Evolutionary conservation across 2,329 filamentous ascomycete species (phyloP).

Genomic region (Xylariomycetidae sp.): DNA sequence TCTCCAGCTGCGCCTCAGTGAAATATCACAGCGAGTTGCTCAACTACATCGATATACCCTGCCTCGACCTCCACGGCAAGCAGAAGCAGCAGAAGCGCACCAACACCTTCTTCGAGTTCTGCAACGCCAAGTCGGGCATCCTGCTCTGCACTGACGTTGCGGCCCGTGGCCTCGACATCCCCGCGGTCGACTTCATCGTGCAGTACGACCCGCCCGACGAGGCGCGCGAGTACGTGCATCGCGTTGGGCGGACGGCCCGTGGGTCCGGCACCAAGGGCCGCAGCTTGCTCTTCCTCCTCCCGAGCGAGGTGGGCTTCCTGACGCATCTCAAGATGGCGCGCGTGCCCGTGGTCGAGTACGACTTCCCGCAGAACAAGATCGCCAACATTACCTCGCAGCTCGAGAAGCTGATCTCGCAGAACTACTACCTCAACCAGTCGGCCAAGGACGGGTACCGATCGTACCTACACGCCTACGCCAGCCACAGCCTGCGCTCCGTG

Average conservation of each 20-base stretch:
- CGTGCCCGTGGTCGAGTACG: slow-evolving; percentile 93
- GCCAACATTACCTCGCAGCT: slow-evolving; percentile 86
- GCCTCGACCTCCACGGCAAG: slow-evolving; percentile 75
- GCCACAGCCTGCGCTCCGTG: slow-evolving; percentile 75
- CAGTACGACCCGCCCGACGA: slow-evolving; percentile 40
- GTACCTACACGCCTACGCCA: slow-evolving; percentile 93
- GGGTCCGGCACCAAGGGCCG: slow-evolving; percentile 79
- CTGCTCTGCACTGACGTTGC: slow-evolving; percentile 96
- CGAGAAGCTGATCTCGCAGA: slow-evolving; percentile 88
- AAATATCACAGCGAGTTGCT: slow-evolving; percentile 94
- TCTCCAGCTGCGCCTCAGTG: slow-evolving; percentile 86
- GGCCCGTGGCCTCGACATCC: slow-evolving; percentile 91
- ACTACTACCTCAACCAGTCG: slow-evolving; percentile 94
- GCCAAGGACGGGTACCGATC: slow-evolving; percentile 76
- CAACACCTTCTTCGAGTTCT: slow-evolving; percentile 97
- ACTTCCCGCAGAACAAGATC: slow-evolving; percentile 89
- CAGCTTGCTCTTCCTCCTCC: slow-evolving; percentile 89
- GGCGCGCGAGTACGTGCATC: slow-evolving; percentile 76
- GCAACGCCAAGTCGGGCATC: slow-evolving; percentile 73
- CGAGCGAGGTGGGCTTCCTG: slow-evolving; percentile 87
- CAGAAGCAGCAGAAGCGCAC: slow-evolving; percentile 98
- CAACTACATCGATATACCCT: slow-evolving; percentile 85
- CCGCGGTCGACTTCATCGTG: slow-evolving; percentile 91
- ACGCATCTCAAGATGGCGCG: slow-evolving; percentile 85
- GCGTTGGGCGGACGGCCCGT: slow-evolving; percentile 89